phyloP scores from a whole-genome alignment of 805 yeast genomes.

The Starmerella roubikii region DNA sequence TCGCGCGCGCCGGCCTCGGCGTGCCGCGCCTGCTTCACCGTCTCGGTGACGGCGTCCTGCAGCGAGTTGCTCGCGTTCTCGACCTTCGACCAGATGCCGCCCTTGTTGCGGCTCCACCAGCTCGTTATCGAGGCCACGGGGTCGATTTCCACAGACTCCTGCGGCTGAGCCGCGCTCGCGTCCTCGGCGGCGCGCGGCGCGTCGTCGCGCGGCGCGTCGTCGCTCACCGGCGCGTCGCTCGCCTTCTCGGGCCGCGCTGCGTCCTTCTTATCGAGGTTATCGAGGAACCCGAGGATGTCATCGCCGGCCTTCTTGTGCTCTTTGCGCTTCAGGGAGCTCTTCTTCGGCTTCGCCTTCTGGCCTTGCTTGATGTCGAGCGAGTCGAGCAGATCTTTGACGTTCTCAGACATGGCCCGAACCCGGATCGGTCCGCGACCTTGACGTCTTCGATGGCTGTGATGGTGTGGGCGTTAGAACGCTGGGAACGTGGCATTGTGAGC shows the following conservation, averaged over 20 bases:
- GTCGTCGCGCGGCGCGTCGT: background rate
- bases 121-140: slow-evolving; percentile 25
- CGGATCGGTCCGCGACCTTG: too few relatives aligned
- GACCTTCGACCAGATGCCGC: slow-evolving; percentile 31
- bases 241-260: background rate
- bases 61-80: slow-evolving; percentile 21
- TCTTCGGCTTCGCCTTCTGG: slow-evolving; percentile 16
- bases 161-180: background rate
- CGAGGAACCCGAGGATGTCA: slow-evolving; percentile 30
- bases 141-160: slow-evolving; percentile 16
- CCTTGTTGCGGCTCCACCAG: slow-evolving; percentile 29
- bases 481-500: too few relatives aligned
- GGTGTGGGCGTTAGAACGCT: too few relatives aligned
- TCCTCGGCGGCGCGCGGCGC: background rate
- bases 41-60: slow-evolving; percentile 18
- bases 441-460: too few relatives aligned
- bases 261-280: slow-evolving; percentile 22
- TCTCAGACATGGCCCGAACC: slow-evolving; percentile 20
- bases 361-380: slow-evolving; percentile 24
- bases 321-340: slow-evolving; percentile 14
- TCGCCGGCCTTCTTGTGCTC: slow-evolving; percentile 26
- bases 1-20: slow-evolving; percentile 32
- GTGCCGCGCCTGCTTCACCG: slow-evolving; percentile 26
- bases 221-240: background rate
- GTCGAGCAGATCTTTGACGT: slow-evolving; percentile 31